Base-by-base conservation (phyloP, 2,329 filamentous ascomycete species). In the Dryadomyces quercus-mongolicae region DNA sequence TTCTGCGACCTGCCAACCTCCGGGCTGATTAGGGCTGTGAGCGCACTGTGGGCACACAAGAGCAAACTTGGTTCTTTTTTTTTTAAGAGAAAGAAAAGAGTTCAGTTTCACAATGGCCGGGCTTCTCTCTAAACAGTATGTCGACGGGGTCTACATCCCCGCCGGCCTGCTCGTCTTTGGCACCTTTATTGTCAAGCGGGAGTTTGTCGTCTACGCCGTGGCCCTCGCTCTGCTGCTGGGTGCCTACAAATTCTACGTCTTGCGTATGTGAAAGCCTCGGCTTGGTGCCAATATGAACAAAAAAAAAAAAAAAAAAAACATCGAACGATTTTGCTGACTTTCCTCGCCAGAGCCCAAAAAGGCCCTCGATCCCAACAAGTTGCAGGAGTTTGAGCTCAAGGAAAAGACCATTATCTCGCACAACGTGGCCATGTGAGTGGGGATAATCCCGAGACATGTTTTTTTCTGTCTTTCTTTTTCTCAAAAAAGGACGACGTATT, bases 341-440 rank as follows among this genome's bases (percentile, higher is more conserved):
- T n/a, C n/a, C n/a, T n/a, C n/a, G n/a, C 13, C 50, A 57, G 88
- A 83, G 67, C 77, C 83, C 59, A 82, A 85, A 69, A 90, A 88
- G 71, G 84, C 93, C 60, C 81, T 92, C 74, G 57, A 61, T 52
- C 89, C 91, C 36, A 82, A 84, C 62, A 77, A 78, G 51, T 96
- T 95, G 80, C 90, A 96, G 69, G 81, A 95, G 56, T 96, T 96
- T 67, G 85, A 88, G 68, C 84, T 98, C 63, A 85, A 86, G 70
- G 88, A 97, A 71, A 97, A 96, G 81, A 97, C 85, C 15, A 80
- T 94, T 61, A 85, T 97, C 65, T 95, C 92, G 36, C 93, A 97
- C 81, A 98, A 98, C 77, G 92, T 95, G 57, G 91, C 92, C 70
- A 95, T 98, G 86, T 90, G 72, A 66, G 80, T 71, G 6, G 34